Evolutionary conservation across 306 rosid genomes (phyloP).

Genomic region (Styphnolobium japonicum): DNA sequence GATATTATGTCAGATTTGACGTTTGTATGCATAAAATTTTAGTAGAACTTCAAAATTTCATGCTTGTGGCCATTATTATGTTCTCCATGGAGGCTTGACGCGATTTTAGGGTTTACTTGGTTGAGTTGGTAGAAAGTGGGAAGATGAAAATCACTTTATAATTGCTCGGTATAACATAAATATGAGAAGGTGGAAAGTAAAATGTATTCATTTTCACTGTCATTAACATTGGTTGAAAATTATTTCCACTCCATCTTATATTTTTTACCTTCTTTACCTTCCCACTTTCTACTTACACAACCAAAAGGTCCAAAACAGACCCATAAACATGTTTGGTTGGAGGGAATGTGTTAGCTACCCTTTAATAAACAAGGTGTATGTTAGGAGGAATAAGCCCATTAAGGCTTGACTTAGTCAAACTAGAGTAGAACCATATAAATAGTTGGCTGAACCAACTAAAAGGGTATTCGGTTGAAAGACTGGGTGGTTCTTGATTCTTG

Average conservation of each 20-base stretch:
- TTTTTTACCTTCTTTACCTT: not conserved
- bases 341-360: too few relatives aligned
- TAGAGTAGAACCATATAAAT: too few relatives aligned
- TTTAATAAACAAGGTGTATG: too few relatives aligned
- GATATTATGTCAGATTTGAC: too few relatives aligned
- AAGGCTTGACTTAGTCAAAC: too few relatives aligned
- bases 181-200: not conserved
- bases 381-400: too few relatives aligned
- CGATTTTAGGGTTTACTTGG: not conserved
- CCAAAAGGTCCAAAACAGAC: conserved; percentile 8
- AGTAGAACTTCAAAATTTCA: too few relatives aligned
- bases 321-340: too few relatives aligned
- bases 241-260: not conserved
- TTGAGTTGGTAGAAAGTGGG: not conserved
- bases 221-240: not conserved
- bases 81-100: not conserved
- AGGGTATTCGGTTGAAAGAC: too few relatives aligned
- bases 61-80: not conserved
- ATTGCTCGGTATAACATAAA: not conserved
- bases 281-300: not conserved
- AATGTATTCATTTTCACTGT: not conserved
- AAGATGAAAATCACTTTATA: not conserved
- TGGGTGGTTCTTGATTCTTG: too few relatives aligned
- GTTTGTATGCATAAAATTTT: too few relatives aligned
- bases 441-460: too few relatives aligned